Evolutionary conservation across 805 yeast species (phyloP), one percentile per base, ranked within the genome.

Genomic region (Lachancea nothofagi): DNA sequence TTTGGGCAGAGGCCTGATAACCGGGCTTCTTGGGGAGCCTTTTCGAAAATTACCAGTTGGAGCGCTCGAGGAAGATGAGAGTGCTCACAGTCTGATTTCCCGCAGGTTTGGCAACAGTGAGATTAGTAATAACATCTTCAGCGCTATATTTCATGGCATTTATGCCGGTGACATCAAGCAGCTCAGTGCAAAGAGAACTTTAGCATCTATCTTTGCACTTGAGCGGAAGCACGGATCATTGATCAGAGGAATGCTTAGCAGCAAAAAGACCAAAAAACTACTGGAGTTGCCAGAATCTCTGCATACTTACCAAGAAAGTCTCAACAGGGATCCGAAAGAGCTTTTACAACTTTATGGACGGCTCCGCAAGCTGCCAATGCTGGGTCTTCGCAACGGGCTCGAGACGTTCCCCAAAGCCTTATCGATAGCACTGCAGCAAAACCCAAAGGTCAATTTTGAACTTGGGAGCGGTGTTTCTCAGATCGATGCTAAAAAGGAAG

Each of bases 71-170:
- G 49, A 62, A 5, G 97, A 89, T 55, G 96, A 88, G 62, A 70
- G 82, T 7, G 78, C 90, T 1, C 79, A 75, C 32, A 65, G 72
- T 2, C 86, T 87, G 52, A 57, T 89, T 25, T 54, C 65, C 2
- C 66, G 97, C 47, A 63, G 96, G 44, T 80, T 88, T 55, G 89
- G 89, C 2, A 66, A 67, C 7, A 53, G 55, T 1, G 39, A 63
- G 8, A 39, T 66, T 2, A 60, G 81, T 4, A 65, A 68, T 7
- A 79, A 84, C 36, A 62, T 90, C 10, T 62, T 83, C 15, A 83
- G 95, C 60, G 97, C 96, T 0, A 64, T 88, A 3, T 68, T 83
- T 57, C 87, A 88, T 54, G 98, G 98, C 0, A 78, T 93, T 1
- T 90, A 88, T 59, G 96, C 95, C 1, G 93, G 86, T n/a, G 95